Base-by-base conservation (phyloP, 306 rosid species). In the Canavalia gladiata region DNA sequence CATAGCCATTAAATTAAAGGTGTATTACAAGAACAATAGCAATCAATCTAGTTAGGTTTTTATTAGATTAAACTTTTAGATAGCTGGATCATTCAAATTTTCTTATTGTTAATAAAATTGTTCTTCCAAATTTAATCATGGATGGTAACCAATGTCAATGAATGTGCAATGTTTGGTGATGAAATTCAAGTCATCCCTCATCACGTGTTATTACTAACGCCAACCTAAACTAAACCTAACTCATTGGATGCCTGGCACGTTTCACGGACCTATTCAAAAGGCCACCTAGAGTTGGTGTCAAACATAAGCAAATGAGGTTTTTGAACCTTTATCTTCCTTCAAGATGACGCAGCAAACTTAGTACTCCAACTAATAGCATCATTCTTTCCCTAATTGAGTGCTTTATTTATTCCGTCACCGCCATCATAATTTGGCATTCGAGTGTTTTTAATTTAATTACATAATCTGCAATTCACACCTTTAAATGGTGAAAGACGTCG, bases 311-410 rank as follows among this genome's bases (percentile, higher is more conserved):
- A 64, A 64, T 35, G 52, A 31, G 31, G 54, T 0, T 30, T 51
- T 50, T 50, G 10, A 46, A 11, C 25, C 74, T 25, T 6, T 5
- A 41, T 10, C 2, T 72, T 25, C 46, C 73, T 60, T 80, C 62
- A 80, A 72, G 64, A 39, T 47, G 47, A 80, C 73, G 73, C 73
- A 60, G 10, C 43, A 37, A 72, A 28, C 41, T 34, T 7, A 80
- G 34, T 33, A 25, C 33, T 69, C 52, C 70, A 58, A 31, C 13
- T 43, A 11, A 47, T 11, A 18, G 37, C 59, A 55, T 45, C 18
- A 43, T 55, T 10, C 70, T 31, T 75, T 55, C 43, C 59, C 18
- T 45, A 75, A 30, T 59, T 5, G 10, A 58, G 18, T 45, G n/a
- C 11, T 60, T 45, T 33, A 75, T 75, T 46, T 46, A 46, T 60